Percentiles rank a stretch among this genome's conserved stretches.
Conservation (phyloP, 176 grass and related monocot genomes). For the Oryza punctata region DNA sequence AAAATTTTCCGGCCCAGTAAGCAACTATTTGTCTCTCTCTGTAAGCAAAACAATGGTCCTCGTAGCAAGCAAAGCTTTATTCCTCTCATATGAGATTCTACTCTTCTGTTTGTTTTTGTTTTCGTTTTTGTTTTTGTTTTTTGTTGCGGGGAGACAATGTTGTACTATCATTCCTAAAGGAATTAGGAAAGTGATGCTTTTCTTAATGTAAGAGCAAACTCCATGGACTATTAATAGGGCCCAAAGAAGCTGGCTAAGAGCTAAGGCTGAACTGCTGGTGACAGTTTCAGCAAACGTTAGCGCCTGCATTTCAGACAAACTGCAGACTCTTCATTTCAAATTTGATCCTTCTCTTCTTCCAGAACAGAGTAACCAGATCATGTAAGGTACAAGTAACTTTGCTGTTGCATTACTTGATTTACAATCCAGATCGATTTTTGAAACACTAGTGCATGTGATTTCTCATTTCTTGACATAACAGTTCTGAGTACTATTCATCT, state of each 20-base stretch:
- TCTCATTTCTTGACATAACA: not conserved
- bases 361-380: not conserved
- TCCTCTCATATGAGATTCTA: not conserved
- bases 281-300: not conserved
- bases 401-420: not conserved
- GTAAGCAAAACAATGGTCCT: not conserved
- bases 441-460: not conserved
- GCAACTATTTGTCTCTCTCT: not conserved
- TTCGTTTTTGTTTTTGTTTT: too few relatives aligned
- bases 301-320: not conserved
- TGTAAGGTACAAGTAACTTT: not conserved
- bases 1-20: not conserved
- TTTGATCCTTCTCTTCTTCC: not conserved
- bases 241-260: not conserved
- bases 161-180: not conserved
- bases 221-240: not conserved
- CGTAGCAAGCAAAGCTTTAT: not conserved
- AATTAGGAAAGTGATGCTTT: not conserved
- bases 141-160: not conserved
- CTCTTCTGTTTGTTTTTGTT: too few relatives aligned
- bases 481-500: not conserved
- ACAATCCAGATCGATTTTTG: not conserved
- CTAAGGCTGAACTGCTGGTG: not conserved
- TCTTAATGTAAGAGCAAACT: slow-evolving; percentile 4
- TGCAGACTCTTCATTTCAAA: not conserved